These are phyloP conservation scores for Linnemannia zychae DNA, from an alignment of 192 early-diverging fungal genomes.

Conservation along the genomic window DNA sequence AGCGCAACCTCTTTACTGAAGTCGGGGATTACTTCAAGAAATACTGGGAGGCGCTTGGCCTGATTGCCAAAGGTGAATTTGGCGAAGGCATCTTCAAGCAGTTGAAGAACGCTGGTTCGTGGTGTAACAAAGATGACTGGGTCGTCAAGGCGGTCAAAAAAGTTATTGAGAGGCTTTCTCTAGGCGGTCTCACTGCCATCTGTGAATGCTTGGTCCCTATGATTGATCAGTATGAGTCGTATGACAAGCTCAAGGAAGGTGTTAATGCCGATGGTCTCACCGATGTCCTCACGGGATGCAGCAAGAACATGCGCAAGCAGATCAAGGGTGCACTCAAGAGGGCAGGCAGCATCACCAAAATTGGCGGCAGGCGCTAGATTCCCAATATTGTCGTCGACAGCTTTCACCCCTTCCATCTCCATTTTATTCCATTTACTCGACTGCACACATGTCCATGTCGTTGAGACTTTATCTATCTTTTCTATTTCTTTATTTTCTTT, in stretches of 20 bases:
- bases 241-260: not conserved
- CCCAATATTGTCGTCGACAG: not conserved
- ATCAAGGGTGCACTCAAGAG: conserved; percentile 13
- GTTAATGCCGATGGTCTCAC: not conserved
- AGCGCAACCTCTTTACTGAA: not conserved
- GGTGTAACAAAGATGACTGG: conserved; percentile 22
- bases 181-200: conserved; percentile 6
- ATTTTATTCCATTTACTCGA: not conserved
- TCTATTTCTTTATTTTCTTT: too few species aligned
- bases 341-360: not conserved
- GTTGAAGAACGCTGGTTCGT: conserved; percentile 30
- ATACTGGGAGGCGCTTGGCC: conserved; percentile 3
- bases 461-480: not conserved
- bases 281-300: conserved; percentile 4
- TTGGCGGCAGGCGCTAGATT: not conserved
- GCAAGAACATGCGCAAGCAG: conserved; percentile 5
- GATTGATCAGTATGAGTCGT: conserved; percentile 7
- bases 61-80: conserved; percentile 12
- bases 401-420: not conserved
- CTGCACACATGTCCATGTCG: not conserved
- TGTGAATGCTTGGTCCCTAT: conserved; percentile 17
- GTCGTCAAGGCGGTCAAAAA: conserved; percentile 11
- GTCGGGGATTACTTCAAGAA: conserved; percentile 16
- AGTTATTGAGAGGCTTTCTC: not conserved
- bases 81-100: conserved; percentile 20